A percentile compares a stretch with the other conserved stretches of the same genome.
phyloP scores from a whole-genome alignment of 345 rosid species.

The Noccaea caerulescens region DNA sequence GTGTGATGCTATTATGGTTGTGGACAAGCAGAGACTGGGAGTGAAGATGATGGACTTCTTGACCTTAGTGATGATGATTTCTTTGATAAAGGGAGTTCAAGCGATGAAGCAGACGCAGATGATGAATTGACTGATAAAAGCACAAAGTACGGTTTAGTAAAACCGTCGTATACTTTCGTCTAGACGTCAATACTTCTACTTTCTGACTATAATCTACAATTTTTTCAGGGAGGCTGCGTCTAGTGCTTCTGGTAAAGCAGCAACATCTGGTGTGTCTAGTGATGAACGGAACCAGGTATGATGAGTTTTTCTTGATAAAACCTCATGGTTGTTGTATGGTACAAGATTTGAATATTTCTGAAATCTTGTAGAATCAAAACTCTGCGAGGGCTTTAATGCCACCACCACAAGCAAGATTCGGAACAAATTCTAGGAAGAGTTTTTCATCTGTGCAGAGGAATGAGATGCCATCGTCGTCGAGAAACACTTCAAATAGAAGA shows the following conservation, averaged over 20 bases:
- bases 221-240: constrained; percentile 91
- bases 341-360: neutral
- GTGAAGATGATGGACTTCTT: constrained; percentile 96
- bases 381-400: constrained; percentile 92
- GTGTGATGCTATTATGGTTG: neutral
- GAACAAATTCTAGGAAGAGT: constrained; percentile 63
- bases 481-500: constrained; percentile 65
- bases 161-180: constrained; percentile 6
- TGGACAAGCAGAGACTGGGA: constrained; percentile 82
- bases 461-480: constrained; percentile 63
- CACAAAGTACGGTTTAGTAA: constrained; percentile 59
- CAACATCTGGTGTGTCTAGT: constrained; percentile 95
- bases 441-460: constrained; percentile 49
- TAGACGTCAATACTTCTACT: neutral
- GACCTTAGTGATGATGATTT: constrained; percentile 97
- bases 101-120: constrained; percentile 98
- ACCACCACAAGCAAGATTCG: constrained; percentile 88
- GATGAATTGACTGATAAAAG: constrained; percentile 98
- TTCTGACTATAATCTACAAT: constrained; percentile 13
- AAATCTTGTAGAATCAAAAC: constrained; percentile 55
- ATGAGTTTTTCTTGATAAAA: neutral
- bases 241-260: constrained; percentile 88
- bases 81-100: constrained; percentile 85
- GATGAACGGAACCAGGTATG: constrained; percentile 95
- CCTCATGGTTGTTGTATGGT: constrained; percentile 1